phyloP scores from a whole-genome alignment of 2,329 filamentous ascomycete species.

The Monilinia fructicola region DNA sequence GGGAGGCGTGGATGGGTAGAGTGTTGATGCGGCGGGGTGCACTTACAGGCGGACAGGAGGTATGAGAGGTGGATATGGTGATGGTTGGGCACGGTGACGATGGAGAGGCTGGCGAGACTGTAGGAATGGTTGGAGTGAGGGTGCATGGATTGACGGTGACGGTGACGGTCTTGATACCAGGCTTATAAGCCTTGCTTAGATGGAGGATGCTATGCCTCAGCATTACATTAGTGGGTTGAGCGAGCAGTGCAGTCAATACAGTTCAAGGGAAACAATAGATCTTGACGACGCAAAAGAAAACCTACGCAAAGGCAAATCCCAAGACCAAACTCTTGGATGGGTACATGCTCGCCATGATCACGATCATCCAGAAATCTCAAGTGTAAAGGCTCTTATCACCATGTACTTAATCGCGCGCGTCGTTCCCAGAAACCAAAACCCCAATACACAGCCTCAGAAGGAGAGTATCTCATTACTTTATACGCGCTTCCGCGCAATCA shows the following conservation, averaged over 20 bases:
- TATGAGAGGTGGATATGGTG: constrained; percentile 28
- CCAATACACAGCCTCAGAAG: background rate
- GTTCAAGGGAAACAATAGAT: too few relatives aligned
- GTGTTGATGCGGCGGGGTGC: constrained; percentile 18
- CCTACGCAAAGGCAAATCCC: background rate
- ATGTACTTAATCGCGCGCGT: background rate
- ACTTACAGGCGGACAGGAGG: constrained; percentile 25
- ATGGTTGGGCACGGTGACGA: constrained; percentile 33
- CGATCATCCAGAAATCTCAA: background rate
- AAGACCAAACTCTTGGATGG: background rate
- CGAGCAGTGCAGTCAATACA: background rate
- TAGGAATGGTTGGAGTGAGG: background rate
- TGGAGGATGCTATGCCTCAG: background rate
- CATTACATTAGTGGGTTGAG: background rate
- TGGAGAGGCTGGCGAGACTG: background rate
- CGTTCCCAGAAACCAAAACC: background rate
- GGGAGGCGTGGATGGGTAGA: constrained; percentile 7
- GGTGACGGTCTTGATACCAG: background rate
- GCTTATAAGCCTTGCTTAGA: background rate
- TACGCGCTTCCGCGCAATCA: background rate
- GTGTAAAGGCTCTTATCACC: background rate
- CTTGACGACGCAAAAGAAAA: background rate
- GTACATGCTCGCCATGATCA: background rate
- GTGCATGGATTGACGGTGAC: constrained; percentile 18
- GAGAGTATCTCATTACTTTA: constrained; percentile 5